Conservation (phyloP, 2,329 filamentous ascomycete genomes). For the Talaromyces albobiverticillius region DNA sequence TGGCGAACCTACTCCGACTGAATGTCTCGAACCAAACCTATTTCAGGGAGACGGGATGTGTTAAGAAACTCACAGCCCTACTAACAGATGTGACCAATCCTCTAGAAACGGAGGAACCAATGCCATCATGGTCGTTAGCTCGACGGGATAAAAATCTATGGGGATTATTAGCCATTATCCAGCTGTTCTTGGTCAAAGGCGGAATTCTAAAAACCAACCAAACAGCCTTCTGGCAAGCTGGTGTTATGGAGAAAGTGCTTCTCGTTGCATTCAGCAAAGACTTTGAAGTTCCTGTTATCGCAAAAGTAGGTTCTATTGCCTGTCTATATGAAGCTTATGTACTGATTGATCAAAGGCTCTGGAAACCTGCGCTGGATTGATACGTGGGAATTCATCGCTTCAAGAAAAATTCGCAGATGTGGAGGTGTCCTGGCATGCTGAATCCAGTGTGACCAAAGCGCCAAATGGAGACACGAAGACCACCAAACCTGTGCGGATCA, state of each 20-base stretch:
- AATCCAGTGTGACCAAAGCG: slow-evolving; percentile 20
- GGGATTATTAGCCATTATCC: slow-evolving; percentile 80
- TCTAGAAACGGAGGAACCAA: slow-evolving; percentile 55
- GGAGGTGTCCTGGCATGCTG: slow-evolving; percentile 57
- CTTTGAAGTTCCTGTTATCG: slow-evolving; percentile 73
- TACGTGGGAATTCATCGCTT: slow-evolving; percentile 72
- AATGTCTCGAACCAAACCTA: slow-evolving; percentile 91
- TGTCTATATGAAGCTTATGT: neutral
- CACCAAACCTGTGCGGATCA: slow-evolving; percentile 63
- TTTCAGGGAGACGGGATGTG: slow-evolving; percentile 85
- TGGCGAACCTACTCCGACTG: slow-evolving; percentile 82
- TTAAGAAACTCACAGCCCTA: slow-evolving; percentile 68
- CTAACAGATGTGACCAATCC: slow-evolving; percentile 60
- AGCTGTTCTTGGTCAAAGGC: slow-evolving; percentile 80
- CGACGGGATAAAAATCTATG: slow-evolving; percentile 89
- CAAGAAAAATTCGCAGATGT: slow-evolving; percentile 90
- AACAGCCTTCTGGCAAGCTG: slow-evolving; percentile 77
- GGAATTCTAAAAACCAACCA: slow-evolving; percentile 82
- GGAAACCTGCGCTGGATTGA: slow-evolving; percentile 80
- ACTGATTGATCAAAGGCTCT: slow-evolving; percentile 59
- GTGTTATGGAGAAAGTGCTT: slow-evolving; percentile 73
- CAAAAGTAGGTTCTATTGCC: slow-evolving; percentile 58
- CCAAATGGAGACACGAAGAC: slow-evolving; percentile 33
- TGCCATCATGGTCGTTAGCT: slow-evolving; percentile 70
- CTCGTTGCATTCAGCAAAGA: slow-evolving; percentile 75